These are phyloP conservation scores for Aspergillus bertholletiae DNA, from an alignment of 495 filamentous ascomycete genomes.

Conservation along the genomic window DNA sequence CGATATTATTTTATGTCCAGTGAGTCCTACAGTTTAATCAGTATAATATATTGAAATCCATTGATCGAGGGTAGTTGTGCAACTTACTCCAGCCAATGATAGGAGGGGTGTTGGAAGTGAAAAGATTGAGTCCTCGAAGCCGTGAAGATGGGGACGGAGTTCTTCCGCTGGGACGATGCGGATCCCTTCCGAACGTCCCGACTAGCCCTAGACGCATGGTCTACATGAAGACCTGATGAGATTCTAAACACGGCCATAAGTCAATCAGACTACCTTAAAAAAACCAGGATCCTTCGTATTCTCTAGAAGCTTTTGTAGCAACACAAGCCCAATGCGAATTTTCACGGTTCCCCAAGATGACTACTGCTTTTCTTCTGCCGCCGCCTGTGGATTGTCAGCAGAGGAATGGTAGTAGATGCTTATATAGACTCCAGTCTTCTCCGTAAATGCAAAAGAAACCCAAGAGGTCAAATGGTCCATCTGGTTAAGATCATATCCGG, in stretches of 20 bases:
- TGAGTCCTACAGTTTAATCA: background rate
- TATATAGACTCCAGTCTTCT: slow-evolving; percentile 16
- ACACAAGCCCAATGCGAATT: background rate
- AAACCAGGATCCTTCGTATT: no score
- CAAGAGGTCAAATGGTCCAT: slow-evolving; percentile 8
- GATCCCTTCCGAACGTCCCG: background rate
- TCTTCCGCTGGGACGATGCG: background rate
- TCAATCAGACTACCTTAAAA: no score
- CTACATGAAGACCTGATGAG: no score
- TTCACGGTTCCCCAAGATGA: background rate
- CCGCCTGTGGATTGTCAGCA: background rate
- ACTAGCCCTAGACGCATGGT: no score
- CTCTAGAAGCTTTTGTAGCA: no score
- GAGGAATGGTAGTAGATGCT: slow-evolving; percentile 20
- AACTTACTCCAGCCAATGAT: background rate
- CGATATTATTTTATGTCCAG: background rate
- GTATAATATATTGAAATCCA: background rate
- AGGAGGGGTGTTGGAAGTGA: background rate
- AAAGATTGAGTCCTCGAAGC: background rate
- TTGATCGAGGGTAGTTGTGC: background rate
- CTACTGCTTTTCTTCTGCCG: background rate
- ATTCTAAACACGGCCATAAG: no score
- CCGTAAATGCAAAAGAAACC: slow-evolving; percentile 18
- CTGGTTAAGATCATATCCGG: slow-evolving; percentile 3
- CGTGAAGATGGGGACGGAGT: background rate